Base-by-base conservation (phyloP, 2,329 filamentous ascomycete genomes). In the Chaetomium strumarium region DNA sequence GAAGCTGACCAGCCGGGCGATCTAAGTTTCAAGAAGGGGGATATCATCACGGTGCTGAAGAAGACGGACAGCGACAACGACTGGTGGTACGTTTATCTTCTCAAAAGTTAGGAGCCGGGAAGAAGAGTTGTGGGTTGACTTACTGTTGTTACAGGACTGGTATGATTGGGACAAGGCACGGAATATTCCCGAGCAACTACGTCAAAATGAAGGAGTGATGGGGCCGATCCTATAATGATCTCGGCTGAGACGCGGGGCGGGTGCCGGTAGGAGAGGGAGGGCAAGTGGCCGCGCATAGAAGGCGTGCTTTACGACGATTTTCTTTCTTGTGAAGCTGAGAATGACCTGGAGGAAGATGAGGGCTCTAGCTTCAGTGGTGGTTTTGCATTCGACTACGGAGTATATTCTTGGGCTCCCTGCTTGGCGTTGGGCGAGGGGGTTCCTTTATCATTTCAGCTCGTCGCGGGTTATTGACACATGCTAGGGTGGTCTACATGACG, bases 11-110 rank as follows among this genome's bases (percentile, higher is more conserved):
- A 96, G 69, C 84, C 90, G 0, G 92, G 92, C 5, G 92, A 99
- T 67, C 69, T 97, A 52, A 89, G 86, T 0, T 99, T 99, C 72
- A 96, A 95, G 75, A 99, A 99, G 77, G 93, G 93, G 17, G 93
- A 99, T 30, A 71, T 97, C 52, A 96, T 99, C 60, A 96, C 90
- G 1, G 90, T 99, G 53, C 69, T 95, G 52, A 96, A 99, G 75
- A 87, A 88, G 70, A 97, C 92, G 5, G 89, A 97, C 5, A 96
- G 87, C 62, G 87, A 89, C 53, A 91, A 90, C 52, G 92, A 97
- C 68, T 97, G 92, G 92, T 97, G 92, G 83, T 86, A 76, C 62
- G 82, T 79, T 46, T 31, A 1, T 20, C 3, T 17, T 24, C 45
- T 31, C 19, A 44, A 51, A 6, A 46, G 55, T 24, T 2, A 11